phyloP scores from a whole-genome alignment of 371 early-diverging fungal genomes.

The Mucor saturninus region DNA sequence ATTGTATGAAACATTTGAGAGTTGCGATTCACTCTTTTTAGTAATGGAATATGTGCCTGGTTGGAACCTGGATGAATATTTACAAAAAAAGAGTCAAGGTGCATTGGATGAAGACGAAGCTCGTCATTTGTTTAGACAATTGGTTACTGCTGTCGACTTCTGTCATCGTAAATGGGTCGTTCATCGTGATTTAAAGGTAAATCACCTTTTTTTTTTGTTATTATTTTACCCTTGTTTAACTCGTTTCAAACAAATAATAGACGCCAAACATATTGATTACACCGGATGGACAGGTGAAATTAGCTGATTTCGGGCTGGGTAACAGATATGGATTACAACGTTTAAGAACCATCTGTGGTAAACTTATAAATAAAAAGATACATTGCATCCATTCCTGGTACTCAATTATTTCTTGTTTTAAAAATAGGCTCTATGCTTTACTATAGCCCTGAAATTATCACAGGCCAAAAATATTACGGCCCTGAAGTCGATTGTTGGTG shows the following conservation, averaged over 20 bases:
- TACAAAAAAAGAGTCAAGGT: conserved; percentile 47
- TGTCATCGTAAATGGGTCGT: conserved; percentile 77
- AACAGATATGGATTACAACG: conserved; percentile 72
- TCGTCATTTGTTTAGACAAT: conserved; percentile 69
- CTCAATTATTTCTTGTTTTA: neutral
- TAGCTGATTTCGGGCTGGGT: conserved; percentile 86
- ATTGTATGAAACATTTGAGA: conserved; percentile 90
- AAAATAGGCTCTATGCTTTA: conserved; percentile 52
- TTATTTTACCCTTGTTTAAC: neutral
- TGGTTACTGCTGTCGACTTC: conserved; percentile 71
- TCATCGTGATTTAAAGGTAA: conserved; percentile 82
- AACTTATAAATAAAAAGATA: neutral
- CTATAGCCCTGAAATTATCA: conserved; percentile 70
- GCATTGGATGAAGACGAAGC: conserved; percentile 66
- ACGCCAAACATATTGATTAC: conserved; percentile 65
- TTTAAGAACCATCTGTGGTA: conserved; percentile 80
- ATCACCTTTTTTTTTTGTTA: neutral
- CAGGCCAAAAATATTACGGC: conserved; percentile 63
- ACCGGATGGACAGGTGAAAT: conserved; percentile 59
- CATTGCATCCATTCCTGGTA: neutral
- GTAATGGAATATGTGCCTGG: conserved; percentile 71
- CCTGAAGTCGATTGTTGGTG: conserved; percentile 78
- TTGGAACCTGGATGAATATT: conserved; percentile 61
- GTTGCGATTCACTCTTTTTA: conserved; percentile 78
- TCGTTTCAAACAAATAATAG: conserved; percentile 35